A percentile compares a stretch with the other conserved stretches of the same genome.
Conservation (phyloP, 192 early-diverging fungal species). For the Martensiomyces pterosporus region DNA sequence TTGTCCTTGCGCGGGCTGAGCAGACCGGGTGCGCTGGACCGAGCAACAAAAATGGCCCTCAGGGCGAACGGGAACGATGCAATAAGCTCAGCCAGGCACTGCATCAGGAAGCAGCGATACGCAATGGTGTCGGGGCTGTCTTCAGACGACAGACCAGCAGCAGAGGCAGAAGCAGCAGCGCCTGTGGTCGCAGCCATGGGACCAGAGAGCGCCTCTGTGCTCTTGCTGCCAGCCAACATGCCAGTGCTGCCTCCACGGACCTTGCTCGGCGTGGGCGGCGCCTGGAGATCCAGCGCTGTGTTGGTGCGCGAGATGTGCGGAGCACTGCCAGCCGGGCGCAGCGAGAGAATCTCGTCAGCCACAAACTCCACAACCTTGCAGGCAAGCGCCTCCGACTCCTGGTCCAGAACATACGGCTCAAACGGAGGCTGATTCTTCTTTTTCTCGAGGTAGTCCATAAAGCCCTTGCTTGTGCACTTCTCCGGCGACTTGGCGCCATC, state of each 20-base stretch:
- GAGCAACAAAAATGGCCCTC: conserved; percentile 31
- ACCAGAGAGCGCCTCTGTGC: background rate
- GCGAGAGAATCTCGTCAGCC: conserved; percentile 35
- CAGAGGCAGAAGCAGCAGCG: conserved; percentile 4
- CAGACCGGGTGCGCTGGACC: conserved; percentile 8
- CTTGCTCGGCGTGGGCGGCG: conserved; percentile 21
- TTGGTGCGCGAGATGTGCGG: background rate
- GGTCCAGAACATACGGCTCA: conserved; percentile 35
- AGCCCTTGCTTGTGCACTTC: conserved; percentile 10
- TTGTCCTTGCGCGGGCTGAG: conserved; percentile 31
- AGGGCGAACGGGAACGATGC: conserved; percentile 69
- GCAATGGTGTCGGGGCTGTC: conserved; percentile 43
- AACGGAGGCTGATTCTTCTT: conserved; percentile 31
- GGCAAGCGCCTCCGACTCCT: conserved; percentile 38
- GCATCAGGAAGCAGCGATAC: conserved; percentile 77
- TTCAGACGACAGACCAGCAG: conserved; percentile 1
- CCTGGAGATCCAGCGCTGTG: conserved; percentile 1
- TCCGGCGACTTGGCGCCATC: conserved; percentile 10
- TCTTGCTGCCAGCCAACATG: conserved; percentile 6
- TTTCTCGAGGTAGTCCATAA: conserved; percentile 24
- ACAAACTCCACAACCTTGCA: conserved; percentile 46
- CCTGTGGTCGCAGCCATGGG: no score
- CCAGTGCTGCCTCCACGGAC: conserved; percentile 12
- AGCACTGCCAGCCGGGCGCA: conserved; percentile 25
- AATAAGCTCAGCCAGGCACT: conserved; percentile 83